phyloP scores from a whole-genome alignment of 768 basidiomycete species.

The Pleurotus ostreatus region DNA sequence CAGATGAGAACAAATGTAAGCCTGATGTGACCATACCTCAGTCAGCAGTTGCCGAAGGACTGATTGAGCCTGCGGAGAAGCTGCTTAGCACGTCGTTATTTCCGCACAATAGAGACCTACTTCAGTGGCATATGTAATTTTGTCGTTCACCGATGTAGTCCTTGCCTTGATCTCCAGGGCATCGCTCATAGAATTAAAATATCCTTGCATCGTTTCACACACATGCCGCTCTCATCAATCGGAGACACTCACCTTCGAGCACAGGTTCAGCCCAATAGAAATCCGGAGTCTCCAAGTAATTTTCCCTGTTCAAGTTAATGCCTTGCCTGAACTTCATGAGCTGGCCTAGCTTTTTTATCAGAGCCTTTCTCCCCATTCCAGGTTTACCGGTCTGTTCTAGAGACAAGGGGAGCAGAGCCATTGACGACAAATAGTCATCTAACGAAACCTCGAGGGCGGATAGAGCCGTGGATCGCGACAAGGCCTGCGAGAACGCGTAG shows the following conservation, averaged over 20 bases:
- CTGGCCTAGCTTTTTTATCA: slow-evolving; percentile 91
- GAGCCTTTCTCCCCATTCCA: slow-evolving; percentile 71
- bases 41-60: slow-evolving; percentile 86
- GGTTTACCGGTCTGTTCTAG: slow-evolving; percentile 80
- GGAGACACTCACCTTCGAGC: slow-evolving; percentile 59
- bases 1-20: slow-evolving; percentile 6
- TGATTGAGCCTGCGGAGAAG: slow-evolving; percentile 61
- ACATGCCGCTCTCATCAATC: too few species aligned
- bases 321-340: slow-evolving; percentile 91
- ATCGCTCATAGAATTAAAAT: slow-evolving; percentile 80
- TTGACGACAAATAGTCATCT: slow-evolving; percentile 79
- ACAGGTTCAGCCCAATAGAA: slow-evolving; percentile 95
- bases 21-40: slow-evolving; percentile 45
- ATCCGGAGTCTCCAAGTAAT: slow-evolving; percentile 85
- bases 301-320: slow-evolving; percentile 85
- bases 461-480: slow-evolving; percentile 84
- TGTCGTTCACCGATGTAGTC: slow-evolving; percentile 81
- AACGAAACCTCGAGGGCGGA: slow-evolving; percentile 84
- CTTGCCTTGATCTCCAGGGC: slow-evolving; percentile 86
- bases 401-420: slow-evolving; percentile 73
- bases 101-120: slow-evolving; percentile 19
- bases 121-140: slow-evolving; percentile 88
- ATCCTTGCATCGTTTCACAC: slow-evolving; percentile 34
- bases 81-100: background rate
- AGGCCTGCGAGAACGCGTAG: slow-evolving; percentile 88